These are phyloP conservation scores for Coemansia guatemalensis DNA, from an alignment of 192 early-diverging fungal species.

Conservation along the genomic window DNA sequence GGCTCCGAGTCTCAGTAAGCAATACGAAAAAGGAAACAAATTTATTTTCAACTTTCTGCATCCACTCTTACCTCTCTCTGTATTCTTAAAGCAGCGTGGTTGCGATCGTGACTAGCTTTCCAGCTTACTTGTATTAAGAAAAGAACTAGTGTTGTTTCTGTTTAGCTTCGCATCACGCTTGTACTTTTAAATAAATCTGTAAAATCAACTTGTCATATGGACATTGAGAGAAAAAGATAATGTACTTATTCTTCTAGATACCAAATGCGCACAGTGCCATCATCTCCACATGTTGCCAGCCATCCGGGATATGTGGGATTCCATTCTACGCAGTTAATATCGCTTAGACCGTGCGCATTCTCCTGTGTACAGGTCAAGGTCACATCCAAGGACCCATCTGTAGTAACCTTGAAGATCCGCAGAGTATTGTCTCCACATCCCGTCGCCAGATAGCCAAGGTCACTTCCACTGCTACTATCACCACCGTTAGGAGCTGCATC, in stretches of 20 bases:
- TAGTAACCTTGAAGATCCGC: constrained; percentile 57
- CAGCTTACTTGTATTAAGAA: neutral
- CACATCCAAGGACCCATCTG: constrained; percentile 9
- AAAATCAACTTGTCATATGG: neutral
- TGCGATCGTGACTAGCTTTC: too few species aligned
- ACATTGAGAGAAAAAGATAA: neutral
- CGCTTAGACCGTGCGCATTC: constrained; percentile 79
- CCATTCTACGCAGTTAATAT: constrained; percentile 92
- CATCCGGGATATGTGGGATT: constrained; percentile 67
- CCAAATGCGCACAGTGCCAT: constrained; percentile 87
- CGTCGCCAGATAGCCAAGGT: constrained; percentile 72
- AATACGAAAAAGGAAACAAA: neutral
- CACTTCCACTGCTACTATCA: constrained; percentile 1
- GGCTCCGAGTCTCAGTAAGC: constrained; percentile 14
- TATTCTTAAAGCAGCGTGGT: too few species aligned
- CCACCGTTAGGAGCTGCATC: neutral
- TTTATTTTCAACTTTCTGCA: neutral
- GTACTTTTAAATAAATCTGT: too few species aligned
- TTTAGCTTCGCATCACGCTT: neutral
- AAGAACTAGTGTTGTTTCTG: neutral
- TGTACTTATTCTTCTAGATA: constrained; percentile 15
- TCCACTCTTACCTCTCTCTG: neutral
- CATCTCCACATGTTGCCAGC: constrained; percentile 90
- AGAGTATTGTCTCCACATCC: constrained; percentile 82
- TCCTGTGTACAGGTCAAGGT: constrained; percentile 45